These are phyloP conservation scores for Butyriboletus loyo DNA, from an alignment of 768 basidiomycete genomes.

Conservation along the genomic window DNA sequence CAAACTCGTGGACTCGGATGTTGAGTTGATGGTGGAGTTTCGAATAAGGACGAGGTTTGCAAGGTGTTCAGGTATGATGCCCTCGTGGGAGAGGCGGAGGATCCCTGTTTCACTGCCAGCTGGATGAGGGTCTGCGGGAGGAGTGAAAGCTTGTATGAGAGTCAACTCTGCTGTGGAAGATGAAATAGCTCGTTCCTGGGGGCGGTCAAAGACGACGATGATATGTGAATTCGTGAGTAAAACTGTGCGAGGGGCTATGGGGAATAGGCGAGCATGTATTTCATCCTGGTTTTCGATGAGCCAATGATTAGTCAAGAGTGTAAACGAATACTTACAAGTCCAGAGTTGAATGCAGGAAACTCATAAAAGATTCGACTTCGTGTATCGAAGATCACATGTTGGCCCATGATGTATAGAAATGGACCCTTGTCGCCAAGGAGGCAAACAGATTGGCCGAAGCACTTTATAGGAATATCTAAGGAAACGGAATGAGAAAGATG, in stretches of 20 bases:
- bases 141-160: slow-evolving; percentile 3
- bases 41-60: slow-evolving; percentile 1
- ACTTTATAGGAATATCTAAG: not conserved
- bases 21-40: not conserved
- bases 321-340: not conserved
- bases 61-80: not conserved
- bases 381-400: not conserved
- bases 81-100: slow-evolving; percentile 6
- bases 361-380: not conserved
- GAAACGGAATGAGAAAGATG: not conserved
- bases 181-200: not conserved
- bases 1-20: not conserved
- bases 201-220: not conserved
- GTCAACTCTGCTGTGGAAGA: not conserved
- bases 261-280: not conserved
- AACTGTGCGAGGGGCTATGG: not conserved
- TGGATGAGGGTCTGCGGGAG: not conserved
- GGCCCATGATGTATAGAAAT: not conserved
- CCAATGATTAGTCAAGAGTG: not conserved
- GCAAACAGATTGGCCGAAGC: not conserved
- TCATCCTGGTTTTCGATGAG: not conserved
- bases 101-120: not conserved
- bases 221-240: slow-evolving; percentile 7
- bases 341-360: not conserved
- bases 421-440: not conserved